A percentile compares a stretch with the other conserved stretches of the same genome.
Conservation (phyloP, 192 early-diverging fungal species). For the Chytriomyces sp. region DNA sequence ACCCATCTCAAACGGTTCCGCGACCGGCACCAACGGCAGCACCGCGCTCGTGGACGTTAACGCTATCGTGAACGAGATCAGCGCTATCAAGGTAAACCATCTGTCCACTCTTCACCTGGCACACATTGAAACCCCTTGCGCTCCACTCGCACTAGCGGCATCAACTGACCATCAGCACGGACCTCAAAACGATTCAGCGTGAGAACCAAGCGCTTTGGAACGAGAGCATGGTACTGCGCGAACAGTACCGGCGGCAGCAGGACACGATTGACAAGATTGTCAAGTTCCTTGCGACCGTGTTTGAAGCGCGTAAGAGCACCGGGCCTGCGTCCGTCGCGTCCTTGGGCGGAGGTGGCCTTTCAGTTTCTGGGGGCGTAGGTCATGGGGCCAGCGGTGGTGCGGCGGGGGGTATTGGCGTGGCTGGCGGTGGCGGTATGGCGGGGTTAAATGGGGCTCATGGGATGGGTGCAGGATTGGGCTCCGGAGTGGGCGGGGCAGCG, state of each 20-base stretch:
- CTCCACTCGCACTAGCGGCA: constrained; percentile 60
- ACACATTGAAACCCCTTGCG: background rate
- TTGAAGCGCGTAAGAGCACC: constrained; percentile 46
- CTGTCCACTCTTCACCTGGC: background rate
- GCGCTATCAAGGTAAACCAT: constrained; percentile 67
- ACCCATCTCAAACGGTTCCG: too few species aligned
- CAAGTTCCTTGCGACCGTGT: constrained; percentile 86
- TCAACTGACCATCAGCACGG: constrained; percentile 83
- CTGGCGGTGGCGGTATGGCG: too few species aligned
- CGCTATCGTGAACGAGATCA: constrained; percentile 66
- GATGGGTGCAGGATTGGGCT: background rate
- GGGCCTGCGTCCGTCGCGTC: background rate
- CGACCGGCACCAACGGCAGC: too few species aligned
- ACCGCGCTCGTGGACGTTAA: constrained; percentile 44
- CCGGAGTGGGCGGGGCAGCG: background rate
- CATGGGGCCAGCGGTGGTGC: background rate
- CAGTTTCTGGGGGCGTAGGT: background rate
- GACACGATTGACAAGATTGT: constrained; percentile 93
- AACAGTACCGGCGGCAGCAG: constrained; percentile 84
- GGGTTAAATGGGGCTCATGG: too few species aligned
- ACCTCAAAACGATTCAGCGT: constrained; percentile 82
- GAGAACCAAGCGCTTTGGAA: constrained; percentile 91
- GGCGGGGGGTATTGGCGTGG: background rate
- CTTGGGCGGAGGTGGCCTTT: background rate
- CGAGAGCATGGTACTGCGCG: constrained; percentile 72